Evolutionary conservation across 1,139 yeast genomes (phyloP).

Genomic region (Saccharomyces hybrid): DNA sequence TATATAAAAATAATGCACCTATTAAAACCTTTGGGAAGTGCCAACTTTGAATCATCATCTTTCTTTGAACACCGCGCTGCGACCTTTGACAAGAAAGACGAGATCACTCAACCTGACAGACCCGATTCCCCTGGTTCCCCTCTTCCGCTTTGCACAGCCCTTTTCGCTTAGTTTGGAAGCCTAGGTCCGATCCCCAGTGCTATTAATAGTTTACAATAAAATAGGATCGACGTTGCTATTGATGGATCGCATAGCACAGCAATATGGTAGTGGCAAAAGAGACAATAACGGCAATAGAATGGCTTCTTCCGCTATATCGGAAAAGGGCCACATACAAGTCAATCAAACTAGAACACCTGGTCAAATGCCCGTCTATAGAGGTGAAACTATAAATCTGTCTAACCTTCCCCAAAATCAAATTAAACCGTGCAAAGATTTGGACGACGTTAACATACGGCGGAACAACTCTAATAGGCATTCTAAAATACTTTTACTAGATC

Average conservation of each 20-base stretch:
- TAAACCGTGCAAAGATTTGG: background rate
- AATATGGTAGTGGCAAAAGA: background rate
- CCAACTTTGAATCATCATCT: background rate
- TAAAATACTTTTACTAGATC: background rate
- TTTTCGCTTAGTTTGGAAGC: background rate
- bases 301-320: background rate
- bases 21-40: background rate
- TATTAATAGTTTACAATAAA: background rate
- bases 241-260: constrained; percentile 1
- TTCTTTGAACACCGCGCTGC: background rate
- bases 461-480: background rate
- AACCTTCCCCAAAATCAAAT: background rate
- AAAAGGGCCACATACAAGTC: background rate
- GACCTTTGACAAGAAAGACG: background rate
- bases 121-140: background rate
- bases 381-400: background rate
- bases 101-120: background rate
- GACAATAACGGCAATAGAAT: background rate
- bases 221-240: background rate
- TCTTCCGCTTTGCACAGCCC: background rate
- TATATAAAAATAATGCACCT: background rate
- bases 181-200: background rate
- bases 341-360: background rate
- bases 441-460: background rate
- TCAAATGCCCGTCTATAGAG: background rate